A percentile compares a stretch with the other conserved stretches of the same genome.
These are phyloP conservation scores for Acer yangbiense DNA, from an alignment of 345 rosid genomes.

Conservation along the genomic window DNA sequence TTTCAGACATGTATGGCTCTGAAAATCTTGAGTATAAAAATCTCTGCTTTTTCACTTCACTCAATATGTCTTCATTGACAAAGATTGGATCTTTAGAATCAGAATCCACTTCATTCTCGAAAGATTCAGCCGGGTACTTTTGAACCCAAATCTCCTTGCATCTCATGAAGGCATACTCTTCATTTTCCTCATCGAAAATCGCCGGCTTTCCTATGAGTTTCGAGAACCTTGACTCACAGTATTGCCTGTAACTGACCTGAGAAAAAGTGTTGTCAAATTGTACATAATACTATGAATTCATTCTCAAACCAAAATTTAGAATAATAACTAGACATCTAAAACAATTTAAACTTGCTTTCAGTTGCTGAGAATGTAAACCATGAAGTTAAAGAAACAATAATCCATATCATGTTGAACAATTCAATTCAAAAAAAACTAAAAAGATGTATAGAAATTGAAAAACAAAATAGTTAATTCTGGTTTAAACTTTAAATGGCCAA, in stretches of 20 bases:
- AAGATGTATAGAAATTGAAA: neutral
- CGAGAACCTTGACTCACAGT: slow-evolving; percentile 76
- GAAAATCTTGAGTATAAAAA: slow-evolving; percentile 54
- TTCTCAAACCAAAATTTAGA: neutral
- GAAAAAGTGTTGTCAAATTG: slow-evolving; percentile 5
- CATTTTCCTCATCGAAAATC: slow-evolving; percentile 71
- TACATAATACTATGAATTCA: neutral
- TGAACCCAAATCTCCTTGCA: slow-evolving; percentile 63
- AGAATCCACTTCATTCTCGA: slow-evolving; percentile 63
- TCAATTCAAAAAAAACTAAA: neutral
- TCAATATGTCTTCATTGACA: slow-evolving; percentile 41
- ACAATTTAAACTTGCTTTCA: too few relatives aligned
- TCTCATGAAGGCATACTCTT: slow-evolving; percentile 75
- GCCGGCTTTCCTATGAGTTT: slow-evolving; percentile 76
- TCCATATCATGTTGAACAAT: neutral
- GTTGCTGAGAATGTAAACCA: neutral
- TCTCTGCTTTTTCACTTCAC: slow-evolving; percentile 53
- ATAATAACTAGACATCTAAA: neutral
- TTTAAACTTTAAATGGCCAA: neutral
- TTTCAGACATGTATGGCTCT: slow-evolving; percentile 66
- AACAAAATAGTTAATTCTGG: neutral
- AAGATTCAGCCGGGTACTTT: slow-evolving; percentile 65
- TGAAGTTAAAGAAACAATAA: neutral
- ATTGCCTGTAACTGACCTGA: slow-evolving; percentile 67
- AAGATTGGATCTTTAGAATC: slow-evolving; percentile 26